A percentile compares a stretch with the other conserved stretches of the same genome.
phyloP scores from a whole-genome alignment of 2,329 filamentous ascomycete genomes.

The Didymosphaeria variabile region DNA sequence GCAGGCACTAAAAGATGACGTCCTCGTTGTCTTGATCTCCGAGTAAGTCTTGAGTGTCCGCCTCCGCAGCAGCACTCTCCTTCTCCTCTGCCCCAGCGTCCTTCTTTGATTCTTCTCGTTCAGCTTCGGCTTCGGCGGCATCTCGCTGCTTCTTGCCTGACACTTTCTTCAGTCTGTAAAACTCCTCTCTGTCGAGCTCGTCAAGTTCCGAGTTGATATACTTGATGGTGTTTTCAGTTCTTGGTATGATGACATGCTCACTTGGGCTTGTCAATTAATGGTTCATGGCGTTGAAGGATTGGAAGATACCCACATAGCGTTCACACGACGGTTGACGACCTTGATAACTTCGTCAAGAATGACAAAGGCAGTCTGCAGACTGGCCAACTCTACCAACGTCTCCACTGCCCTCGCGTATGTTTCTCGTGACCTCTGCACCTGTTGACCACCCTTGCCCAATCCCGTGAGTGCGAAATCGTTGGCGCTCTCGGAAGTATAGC shows the following conservation, averaged over 20 bases:
- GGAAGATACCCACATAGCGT: constrained; percentile 78
- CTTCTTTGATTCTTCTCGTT: constrained; percentile 53
- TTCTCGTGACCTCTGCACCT: constrained; percentile 93
- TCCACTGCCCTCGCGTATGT: constrained; percentile 96
- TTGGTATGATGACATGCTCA: constrained; percentile 94
- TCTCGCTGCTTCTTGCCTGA: constrained; percentile 73
- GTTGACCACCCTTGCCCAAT: constrained; percentile 94
- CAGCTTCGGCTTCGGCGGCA: constrained; percentile 53
- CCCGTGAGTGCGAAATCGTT: constrained; percentile 97
- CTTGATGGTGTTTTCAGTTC: constrained; percentile 99
- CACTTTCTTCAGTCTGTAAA: constrained; percentile 96
- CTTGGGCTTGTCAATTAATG: constrained; percentile 52
- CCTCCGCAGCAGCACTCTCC: constrained; percentile 38
- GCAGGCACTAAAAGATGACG: constrained; percentile 74
- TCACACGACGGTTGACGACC: constrained; percentile 97
- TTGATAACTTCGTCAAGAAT: constrained; percentile 99
- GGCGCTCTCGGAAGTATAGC: constrained; percentile 84
- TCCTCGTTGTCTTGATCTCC: constrained; percentile 82
- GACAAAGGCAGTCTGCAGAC: constrained; percentile 96
- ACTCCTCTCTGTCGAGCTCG: constrained; percentile 96
- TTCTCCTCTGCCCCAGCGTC: constrained; percentile 19
- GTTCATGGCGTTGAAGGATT: not conserved
- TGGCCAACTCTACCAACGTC: constrained; percentile 92
- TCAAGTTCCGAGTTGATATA: constrained; percentile 99
- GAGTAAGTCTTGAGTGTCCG: constrained; percentile 70